Evolutionary conservation across 345 rosid species (phyloP), one percentile per base, ranked within the genome.

Genomic region (Heritiera littoralis): DNA sequence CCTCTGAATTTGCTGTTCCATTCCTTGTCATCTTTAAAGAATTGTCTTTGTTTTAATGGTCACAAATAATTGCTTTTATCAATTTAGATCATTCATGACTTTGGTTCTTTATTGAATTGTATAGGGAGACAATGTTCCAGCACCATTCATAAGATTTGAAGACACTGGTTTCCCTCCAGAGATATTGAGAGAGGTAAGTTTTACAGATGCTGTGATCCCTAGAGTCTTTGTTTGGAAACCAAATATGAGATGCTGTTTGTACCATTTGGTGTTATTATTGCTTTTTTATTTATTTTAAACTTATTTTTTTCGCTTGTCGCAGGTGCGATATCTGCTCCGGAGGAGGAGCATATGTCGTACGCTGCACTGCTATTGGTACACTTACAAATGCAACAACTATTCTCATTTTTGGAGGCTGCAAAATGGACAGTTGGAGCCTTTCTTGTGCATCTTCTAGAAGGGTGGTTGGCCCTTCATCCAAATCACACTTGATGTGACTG

Each of bases 271-370:
- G 76, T 55, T 78, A 74, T 76, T 54, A 54, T 79, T 66, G 73
- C 56, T 81, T 66, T 77, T 73, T n/a, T 54, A 81, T 82, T 74
- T 68, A 64, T 81, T 83, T 90, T 75, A 79, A 88, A 86, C 91
- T 89, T 83, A 89, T 88, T 80, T 78, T 85, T 88, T 85, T 92
- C 85, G 83, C 91, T 92, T 90, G 90, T 91, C 90, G 93, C 93
- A 92, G 96, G 96, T 92, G 96, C 96, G 96, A 92, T 92, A 92
- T 92, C 88, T 92, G 96, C 96, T 92, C 96, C 96, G 65, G 91
- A 83, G 87, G 91, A 87, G 96, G 96, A 92, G 96, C 96, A 92
- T 83, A 89, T 92, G 96, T 92, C 96, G 93, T 92, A 92, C 93
- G 91, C 96, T 92, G 96, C 96, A 54, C 90, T 89, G 87, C 87